A percentile compares a stretch with the other conserved stretches of the same genome.
These are phyloP conservation scores for Perilla frutescens DNA, from an alignment of 257 asterid species.

Conservation along the genomic window DNA sequence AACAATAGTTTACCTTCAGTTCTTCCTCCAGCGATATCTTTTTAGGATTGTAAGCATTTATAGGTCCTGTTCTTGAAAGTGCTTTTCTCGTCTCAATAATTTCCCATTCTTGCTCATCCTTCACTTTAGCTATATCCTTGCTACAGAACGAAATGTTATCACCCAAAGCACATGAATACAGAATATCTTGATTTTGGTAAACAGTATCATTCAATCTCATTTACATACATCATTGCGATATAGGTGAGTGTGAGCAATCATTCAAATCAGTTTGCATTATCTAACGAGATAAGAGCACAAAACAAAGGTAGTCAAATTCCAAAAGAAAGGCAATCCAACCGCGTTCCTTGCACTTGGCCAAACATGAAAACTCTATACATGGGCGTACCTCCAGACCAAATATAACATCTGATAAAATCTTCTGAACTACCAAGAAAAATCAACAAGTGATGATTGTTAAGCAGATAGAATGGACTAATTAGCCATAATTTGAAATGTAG, in stretches of 20 bases:
- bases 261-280: slow-evolving; percentile 9
- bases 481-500: slow-evolving; percentile 1
- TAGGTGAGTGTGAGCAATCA: background rate
- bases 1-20: slow-evolving; percentile 62
- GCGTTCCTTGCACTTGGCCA: background rate
- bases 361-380: background rate
- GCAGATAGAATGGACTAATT: background rate
- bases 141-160: slow-evolving; percentile 44
- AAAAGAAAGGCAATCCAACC: slow-evolving; percentile 3
- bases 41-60: slow-evolving; percentile 80
- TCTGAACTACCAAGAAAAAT: background rate
- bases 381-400: too few relatives aligned
- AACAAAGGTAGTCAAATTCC: too few relatives aligned
- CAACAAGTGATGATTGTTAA: slow-evolving; percentile 1
- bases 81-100: slow-evolving; percentile 84
- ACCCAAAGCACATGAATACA: background rate
- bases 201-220: background rate
- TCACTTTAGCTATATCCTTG: slow-evolving; percentile 92
- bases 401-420: background rate
- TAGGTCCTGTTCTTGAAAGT: slow-evolving; percentile 82
- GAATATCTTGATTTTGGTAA: background rate
- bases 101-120: slow-evolving; percentile 95
- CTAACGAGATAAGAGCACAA: background rate
- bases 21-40: slow-evolving; percentile 83
- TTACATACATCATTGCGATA: background rate